phyloP scores from a whole-genome alignment of 2,329 filamentous ascomycete genomes.

The Arthrobotrys conoides region DNA sequence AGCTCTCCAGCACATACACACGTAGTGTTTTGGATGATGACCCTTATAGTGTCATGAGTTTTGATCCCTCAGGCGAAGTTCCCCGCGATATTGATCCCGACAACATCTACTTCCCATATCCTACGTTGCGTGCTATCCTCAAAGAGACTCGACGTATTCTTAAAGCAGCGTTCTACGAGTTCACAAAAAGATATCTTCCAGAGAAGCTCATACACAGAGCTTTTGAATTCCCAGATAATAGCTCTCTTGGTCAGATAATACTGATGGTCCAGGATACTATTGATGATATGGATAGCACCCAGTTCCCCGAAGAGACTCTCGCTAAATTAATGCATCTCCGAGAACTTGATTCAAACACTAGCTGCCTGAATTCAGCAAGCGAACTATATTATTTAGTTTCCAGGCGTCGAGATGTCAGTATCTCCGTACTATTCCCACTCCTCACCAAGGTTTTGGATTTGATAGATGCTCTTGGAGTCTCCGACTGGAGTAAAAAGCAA shows the following conservation, averaged over 20 bases:
- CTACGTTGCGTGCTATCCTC: constrained; percentile 43
- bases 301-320: not conserved
- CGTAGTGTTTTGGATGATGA: constrained; percentile 18
- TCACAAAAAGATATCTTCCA: constrained; percentile 35
- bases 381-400: constrained; percentile 46
- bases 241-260: constrained; percentile 42
- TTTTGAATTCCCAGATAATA: constrained; percentile 38
- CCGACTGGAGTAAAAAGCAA: constrained; percentile 24
- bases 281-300: not conserved
- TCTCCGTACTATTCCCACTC: constrained; percentile 14
- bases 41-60: constrained; percentile 27
- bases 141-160: constrained; percentile 42
- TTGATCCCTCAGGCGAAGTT: constrained; percentile 12
- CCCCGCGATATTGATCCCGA: constrained; percentile 27
- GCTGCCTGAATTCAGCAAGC: constrained; percentile 24
- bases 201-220: constrained; percentile 27
- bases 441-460: constrained; percentile 13
- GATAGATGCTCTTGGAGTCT: constrained; percentile 31
- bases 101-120: constrained; percentile 42
- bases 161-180: constrained; percentile 44
- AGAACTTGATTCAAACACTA: constrained; percentile 10
- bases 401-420: constrained; percentile 22
- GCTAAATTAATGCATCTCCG: constrained; percentile 15
- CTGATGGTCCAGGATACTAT: constrained; percentile 45
- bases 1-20: not conserved